These are phyloP conservation scores for Saccharomyces hybrid DNA, from an alignment of 1,139 yeast species.

Conservation along the genomic window DNA sequence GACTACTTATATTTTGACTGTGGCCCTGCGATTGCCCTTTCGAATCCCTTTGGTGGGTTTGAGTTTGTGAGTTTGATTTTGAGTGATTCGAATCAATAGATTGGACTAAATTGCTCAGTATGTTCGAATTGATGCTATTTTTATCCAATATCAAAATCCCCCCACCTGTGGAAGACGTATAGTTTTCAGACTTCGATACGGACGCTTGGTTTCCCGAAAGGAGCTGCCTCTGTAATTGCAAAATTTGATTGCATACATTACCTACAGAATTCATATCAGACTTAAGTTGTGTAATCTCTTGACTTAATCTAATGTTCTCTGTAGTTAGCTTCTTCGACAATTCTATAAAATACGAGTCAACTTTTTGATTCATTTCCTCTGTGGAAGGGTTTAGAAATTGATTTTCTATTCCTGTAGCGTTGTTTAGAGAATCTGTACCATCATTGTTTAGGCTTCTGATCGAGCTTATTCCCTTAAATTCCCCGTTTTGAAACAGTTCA, in stretches of 20 bases:
- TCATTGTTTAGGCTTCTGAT: neutral
- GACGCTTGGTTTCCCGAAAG: neutral
- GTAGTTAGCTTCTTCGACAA: constrained; percentile 26
- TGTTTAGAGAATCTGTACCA: constrained; percentile 3
- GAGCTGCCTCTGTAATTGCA: constrained; percentile 25
- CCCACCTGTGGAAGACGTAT: constrained; percentile 2
- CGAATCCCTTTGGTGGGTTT: neutral
- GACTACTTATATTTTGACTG: neutral
- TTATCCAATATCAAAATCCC: constrained; percentile 18
- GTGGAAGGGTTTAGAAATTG: neutral
- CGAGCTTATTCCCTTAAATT: constrained; percentile 10
- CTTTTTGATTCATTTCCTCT: constrained; percentile 5
- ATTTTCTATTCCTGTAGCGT: constrained; percentile 1
- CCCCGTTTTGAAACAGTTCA: constrained; percentile 19
- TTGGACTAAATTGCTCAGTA: constrained; percentile 16
- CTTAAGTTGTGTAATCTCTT: constrained; percentile 25
- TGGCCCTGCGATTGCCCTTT: neutral
- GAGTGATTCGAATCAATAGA: constrained; percentile 13
- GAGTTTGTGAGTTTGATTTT: neutral
- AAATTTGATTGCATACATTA: constrained; percentile 24
- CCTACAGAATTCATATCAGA: constrained; percentile 22
- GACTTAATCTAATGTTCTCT: constrained; percentile 27
- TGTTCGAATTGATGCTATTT: constrained; percentile 17
- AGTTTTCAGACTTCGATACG: neutral
- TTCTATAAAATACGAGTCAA: constrained; percentile 22